These are phyloP conservation scores for Agarophyton chilense DNA, from an alignment of 23 red algal genomes.

Conservation along the genomic window DNA sequence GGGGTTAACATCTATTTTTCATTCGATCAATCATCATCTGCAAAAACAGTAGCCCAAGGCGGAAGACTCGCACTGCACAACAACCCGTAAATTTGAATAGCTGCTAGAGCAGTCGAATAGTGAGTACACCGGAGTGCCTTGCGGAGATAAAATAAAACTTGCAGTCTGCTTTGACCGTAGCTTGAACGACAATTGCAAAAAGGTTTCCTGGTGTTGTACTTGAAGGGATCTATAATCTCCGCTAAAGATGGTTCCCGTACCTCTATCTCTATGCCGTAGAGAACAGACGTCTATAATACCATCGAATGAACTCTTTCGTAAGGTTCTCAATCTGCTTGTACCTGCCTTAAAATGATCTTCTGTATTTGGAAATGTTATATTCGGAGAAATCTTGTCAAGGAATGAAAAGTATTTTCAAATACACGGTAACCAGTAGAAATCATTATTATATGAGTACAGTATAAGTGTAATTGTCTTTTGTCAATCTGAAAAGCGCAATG, in stretches of 20 bases:
- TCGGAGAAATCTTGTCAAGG: too few species aligned
- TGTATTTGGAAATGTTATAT: neutral
- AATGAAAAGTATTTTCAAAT: too few species aligned
- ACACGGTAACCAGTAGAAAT: too few species aligned
- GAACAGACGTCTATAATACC: neutral
- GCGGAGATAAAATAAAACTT: slow-evolving; percentile 41
- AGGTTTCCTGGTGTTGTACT: neutral
- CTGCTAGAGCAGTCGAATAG: slow-evolving; percentile 6
- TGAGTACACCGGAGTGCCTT: neutral
- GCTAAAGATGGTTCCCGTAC: neutral
- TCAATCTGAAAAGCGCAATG: too few species aligned
- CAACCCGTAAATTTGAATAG: neutral
- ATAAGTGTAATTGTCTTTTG: too few species aligned
- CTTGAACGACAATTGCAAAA: neutral
- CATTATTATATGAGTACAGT: too few species aligned
- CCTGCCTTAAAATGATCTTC: neutral
- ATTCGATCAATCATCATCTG: neutral
- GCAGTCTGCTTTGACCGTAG: neutral
- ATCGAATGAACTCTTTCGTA: neutral
- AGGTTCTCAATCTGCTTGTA: neutral
- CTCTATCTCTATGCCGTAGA: neutral
- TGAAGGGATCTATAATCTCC: neutral
- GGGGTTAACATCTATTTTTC: neutral
- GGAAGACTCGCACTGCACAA: neutral
- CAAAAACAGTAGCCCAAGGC: too few species aligned